Conservation (phyloP, 176 grass and related monocot genomes). For the Rhipidocladum racemiflorum region DNA sequence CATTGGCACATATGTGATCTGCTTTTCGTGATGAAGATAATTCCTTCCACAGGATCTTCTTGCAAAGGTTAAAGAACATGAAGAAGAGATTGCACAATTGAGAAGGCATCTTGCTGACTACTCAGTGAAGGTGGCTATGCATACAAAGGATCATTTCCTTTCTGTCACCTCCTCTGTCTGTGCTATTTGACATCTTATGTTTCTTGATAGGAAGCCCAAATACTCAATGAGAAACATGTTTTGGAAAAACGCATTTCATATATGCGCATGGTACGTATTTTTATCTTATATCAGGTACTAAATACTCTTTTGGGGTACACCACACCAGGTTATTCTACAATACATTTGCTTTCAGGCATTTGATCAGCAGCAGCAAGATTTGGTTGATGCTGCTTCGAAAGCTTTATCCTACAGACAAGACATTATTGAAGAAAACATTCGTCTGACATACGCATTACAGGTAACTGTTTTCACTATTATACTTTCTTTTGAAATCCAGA, state of each 20-base stretch:
- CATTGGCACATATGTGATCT: not conserved
- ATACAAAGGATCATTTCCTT: not conserved
- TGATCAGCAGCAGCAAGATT: conserved; percentile 95
- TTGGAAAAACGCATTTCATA: conserved; percentile 92
- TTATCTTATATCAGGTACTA: not conserved
- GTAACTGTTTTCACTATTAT: conserved; percentile 28
- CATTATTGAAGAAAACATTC: conserved; percentile 97
- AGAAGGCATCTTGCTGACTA: conserved; percentile 86
- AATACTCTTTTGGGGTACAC: not conserved
- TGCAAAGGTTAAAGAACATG: conserved; percentile 73
- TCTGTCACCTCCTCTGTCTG: not conserved
- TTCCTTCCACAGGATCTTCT: conserved; percentile 61
- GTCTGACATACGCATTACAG: conserved; percentile 87
- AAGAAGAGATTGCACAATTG: conserved; percentile 89
- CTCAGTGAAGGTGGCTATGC: conserved; percentile 60
- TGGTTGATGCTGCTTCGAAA: conserved; percentile 95
- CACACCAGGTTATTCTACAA: not conserved
- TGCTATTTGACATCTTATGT: not conserved
- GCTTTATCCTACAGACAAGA: conserved; percentile 98
- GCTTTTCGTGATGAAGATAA: conserved; percentile 7
- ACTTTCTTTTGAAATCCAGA: not conserved
- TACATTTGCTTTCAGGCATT: conserved; percentile 51
- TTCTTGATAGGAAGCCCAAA: conserved; percentile 75
- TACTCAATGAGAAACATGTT: conserved; percentile 82
- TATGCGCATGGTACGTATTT: conserved; percentile 72